Conservation (phyloP, 2,329 filamentous ascomycete genomes). For the Sporothrix brasiliensis region DNA sequence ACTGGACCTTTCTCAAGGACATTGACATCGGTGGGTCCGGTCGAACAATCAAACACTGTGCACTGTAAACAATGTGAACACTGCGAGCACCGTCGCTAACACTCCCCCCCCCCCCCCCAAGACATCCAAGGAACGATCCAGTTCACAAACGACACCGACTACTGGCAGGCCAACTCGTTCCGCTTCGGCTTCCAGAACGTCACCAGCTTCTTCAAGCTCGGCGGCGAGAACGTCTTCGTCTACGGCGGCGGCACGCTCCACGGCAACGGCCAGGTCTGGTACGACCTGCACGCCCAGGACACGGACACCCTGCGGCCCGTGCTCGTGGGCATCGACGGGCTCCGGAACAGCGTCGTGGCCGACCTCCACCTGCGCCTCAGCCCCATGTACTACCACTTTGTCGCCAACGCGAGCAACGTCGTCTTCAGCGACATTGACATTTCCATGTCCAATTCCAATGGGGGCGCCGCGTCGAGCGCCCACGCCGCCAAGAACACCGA, state of each 20-base stretch:
- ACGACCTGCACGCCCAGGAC: conserved; percentile 61
- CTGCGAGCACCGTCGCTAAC: too few species aligned
- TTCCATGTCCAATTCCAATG: conserved; percentile 48
- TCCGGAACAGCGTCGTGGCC: conserved; percentile 59
- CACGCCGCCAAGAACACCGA: conserved; percentile 67
- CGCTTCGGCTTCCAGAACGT: conserved; percentile 65
- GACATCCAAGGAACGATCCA: conserved; percentile 48
- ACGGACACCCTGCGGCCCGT: conserved; percentile 63
- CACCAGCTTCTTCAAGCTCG: conserved; percentile 68
- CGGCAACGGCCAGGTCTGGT: conserved; percentile 68
- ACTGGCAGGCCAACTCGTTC: conserved; percentile 68
- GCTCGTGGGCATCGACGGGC: conserved; percentile 61
- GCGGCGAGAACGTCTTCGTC: conserved; percentile 67
- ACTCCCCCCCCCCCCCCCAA: too few species aligned
- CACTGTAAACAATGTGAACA: too few species aligned
- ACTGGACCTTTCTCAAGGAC: conserved; percentile 58
- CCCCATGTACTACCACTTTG: conserved; percentile 60
- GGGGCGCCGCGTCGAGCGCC: conserved; percentile 54
- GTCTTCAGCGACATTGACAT: conserved; percentile 59
- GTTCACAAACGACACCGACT: conserved; percentile 67
- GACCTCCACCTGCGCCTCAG: conserved; percentile 62
- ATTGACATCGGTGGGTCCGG: conserved; percentile 50
- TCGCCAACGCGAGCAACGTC: conserved; percentile 63
- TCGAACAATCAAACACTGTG: too few species aligned
- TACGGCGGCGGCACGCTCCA: conserved; percentile 60